These are phyloP conservation scores for Rhodotorula glutinis DNA, from an alignment of 1,284 basidiomycete species.

Conservation along the genomic window DNA sequence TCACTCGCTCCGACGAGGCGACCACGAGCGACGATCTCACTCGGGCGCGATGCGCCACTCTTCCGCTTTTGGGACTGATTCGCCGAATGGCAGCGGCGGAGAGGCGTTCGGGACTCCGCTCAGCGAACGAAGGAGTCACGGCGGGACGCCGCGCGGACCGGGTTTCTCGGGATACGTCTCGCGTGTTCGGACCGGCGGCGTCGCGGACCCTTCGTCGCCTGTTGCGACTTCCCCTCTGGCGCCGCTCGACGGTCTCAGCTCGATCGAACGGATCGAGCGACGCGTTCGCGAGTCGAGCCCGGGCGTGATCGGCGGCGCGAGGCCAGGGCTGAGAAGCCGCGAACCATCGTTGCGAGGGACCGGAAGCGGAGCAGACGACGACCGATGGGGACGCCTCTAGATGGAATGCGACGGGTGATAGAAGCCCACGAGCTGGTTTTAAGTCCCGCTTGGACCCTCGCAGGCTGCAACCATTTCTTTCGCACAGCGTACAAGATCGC, in stretches of 20 bases:
- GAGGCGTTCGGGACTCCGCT: not conserved
- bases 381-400: slow-evolving; percentile 7
- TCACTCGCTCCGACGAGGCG: slow-evolving; percentile 11
- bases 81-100: not conserved
- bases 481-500: too few species aligned
- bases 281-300: slow-evolving; percentile 13
- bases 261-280: slow-evolving; percentile 13
- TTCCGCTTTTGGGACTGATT: not conserved
- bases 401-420: not conserved
- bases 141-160: not conserved
- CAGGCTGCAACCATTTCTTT: not conserved
- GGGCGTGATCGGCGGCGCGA: slow-evolving; percentile 7
- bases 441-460: too few species aligned
- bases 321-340: not conserved
- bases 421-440: too few species aligned
- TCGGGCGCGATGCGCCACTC: not conserved
- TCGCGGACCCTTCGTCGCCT: not conserved
- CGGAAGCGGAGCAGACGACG: not conserved
- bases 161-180: slow-evolving; percentile 23
- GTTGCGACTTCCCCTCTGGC: not conserved
- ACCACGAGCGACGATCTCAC: slow-evolving; percentile 15
- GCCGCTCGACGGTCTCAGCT: slow-evolving; percentile 1
- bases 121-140: slow-evolving; percentile 5
- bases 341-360: not conserved
- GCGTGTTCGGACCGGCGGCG: not conserved